Base-by-base conservation (phyloP, 2,329 filamentous ascomycete species). In the Epichloe gansuensis region DNA sequence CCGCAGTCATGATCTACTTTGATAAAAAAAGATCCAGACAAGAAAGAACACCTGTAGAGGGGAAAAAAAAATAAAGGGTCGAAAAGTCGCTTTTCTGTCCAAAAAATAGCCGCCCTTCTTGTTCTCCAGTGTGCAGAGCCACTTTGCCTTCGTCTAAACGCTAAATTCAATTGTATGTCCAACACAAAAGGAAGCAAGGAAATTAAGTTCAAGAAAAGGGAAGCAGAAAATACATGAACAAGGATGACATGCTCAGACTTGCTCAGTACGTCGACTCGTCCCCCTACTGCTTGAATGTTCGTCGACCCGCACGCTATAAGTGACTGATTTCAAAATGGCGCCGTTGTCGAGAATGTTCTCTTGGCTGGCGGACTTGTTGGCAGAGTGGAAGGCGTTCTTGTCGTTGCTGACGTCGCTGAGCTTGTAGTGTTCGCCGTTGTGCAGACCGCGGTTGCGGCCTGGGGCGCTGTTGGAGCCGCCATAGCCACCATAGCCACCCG, bases 261-360 rank as follows among this genome's bases (percentile, higher is more conserved):
- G 46, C 5, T 56, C 53, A 17, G 49, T 35, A 7, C 45, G 40
- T 15, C 44, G 53, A 17, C 47, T 49, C 7, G 42, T 27, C 17
- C 17, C 34, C 34, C 50, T 43, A 25, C 39, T 47, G 3, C 41
- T 41, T 35, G 41, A 25, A 11, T 57, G 58, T 9, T 68, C 59
- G 43, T 69, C 68, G 12, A 72, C 63, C 23, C 64, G 60, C 1
- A 73, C 69, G 34, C 61, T 69, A 52, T 72, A 72, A 2, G 67
- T 68, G 13, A 73, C 62, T 1, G 68, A 71, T 59, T 73, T 73
- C 34, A 71, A 51, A 35, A 73, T 72, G 27, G 62, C 60, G n/a
- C 61, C 58, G 9, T 56, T 57, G 31, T 60, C 54, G 5, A 71
- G 58, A 4, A 72, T 71, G 27, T 71, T 66, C 52, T 73, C 69